Conservation (phyloP, 352 stramenopile species). For the Pythium phragmiticola region DNA sequence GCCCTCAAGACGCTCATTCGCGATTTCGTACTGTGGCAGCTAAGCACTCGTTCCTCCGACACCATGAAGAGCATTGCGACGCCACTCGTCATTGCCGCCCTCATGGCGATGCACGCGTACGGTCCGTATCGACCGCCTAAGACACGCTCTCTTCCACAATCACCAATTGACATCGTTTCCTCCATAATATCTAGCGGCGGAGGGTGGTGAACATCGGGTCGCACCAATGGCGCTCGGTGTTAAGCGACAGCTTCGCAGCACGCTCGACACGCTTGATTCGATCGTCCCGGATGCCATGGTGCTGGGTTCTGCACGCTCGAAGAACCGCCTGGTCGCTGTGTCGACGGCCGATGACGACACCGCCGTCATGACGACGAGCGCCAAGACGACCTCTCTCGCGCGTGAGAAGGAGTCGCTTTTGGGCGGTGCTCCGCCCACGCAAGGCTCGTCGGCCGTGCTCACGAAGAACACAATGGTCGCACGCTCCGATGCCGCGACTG, state of each 20-base stretch:
- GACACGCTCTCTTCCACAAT: not conserved
- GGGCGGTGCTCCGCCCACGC: not conserved
- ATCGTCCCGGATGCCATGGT: slow-evolving; percentile 12
- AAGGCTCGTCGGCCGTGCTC: slow-evolving; percentile 3
- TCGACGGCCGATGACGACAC: slow-evolving; percentile 16
- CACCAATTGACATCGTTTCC: not conserved
- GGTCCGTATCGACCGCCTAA: not conserved
- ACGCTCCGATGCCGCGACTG: slow-evolving; percentile 7
- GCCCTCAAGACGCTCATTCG: not conserved
- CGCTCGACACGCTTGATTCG: not conserved
- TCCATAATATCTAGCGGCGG: not conserved
- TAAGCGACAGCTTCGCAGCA: slow-evolving; percentile 1
- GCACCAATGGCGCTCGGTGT: not conserved
- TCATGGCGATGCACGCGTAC: slow-evolving; percentile 1
- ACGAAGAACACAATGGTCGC: slow-evolving; percentile 10
- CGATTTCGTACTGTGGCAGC: not conserved
- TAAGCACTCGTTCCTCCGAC: not conserved
- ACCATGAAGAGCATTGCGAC: slow-evolving; percentile 6
- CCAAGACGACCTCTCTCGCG: slow-evolving; percentile 2
- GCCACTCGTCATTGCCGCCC: slow-evolving; percentile 2
- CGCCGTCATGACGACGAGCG: slow-evolving; percentile 15
- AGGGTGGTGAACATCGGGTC: not conserved
- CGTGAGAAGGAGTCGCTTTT: slow-evolving; percentile 1
- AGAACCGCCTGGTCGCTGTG: slow-evolving; percentile 10
- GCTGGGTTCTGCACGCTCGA: slow-evolving; percentile 15